phyloP scores from a whole-genome alignment of 208 protist species.

The Acanthamoeba quina region DNA sequence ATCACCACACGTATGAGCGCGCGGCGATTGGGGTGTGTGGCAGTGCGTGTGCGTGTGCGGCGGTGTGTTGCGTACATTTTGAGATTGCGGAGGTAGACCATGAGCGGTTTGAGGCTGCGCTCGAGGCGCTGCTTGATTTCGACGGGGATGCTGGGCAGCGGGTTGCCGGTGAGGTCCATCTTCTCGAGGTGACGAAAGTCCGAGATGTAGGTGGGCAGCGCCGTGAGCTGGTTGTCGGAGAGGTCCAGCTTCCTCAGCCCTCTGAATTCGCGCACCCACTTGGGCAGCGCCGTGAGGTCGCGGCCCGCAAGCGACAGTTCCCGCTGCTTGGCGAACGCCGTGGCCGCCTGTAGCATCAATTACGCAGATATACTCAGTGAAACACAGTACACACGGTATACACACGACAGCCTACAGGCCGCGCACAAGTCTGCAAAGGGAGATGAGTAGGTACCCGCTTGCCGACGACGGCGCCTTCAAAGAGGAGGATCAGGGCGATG shows the following conservation, averaged over 20 bases:
- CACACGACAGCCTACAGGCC: no score
- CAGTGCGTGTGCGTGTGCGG: no score
- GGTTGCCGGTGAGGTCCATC: conserved; percentile 31
- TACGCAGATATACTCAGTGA: background rate
- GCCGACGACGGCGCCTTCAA: background rate
- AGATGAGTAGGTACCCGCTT: background rate
- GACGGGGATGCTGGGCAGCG: conserved; percentile 48
- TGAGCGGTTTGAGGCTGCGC: conserved; percentile 53
- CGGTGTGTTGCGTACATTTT: conserved; percentile 42
- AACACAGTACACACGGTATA: background rate
- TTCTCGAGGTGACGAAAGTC: conserved; percentile 42
- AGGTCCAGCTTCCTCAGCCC: conserved; percentile 31
- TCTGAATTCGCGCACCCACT: conserved; percentile 35
- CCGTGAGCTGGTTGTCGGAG: conserved; percentile 46
- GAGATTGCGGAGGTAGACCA: conserved; percentile 62
- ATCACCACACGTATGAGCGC: background rate
- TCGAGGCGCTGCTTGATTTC: conserved; percentile 65
- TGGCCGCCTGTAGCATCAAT: background rate
- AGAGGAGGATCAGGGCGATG: background rate
- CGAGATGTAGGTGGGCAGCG: conserved; percentile 49
- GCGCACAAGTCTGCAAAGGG: no score
- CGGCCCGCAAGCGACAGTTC: conserved; percentile 28
- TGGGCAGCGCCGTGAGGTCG: conserved; percentile 23
- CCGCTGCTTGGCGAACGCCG: background rate
- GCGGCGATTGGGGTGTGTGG: background rate